Conservation (phyloP, 2,329 filamentous ascomycete species). For the Capronia coronata region DNA sequence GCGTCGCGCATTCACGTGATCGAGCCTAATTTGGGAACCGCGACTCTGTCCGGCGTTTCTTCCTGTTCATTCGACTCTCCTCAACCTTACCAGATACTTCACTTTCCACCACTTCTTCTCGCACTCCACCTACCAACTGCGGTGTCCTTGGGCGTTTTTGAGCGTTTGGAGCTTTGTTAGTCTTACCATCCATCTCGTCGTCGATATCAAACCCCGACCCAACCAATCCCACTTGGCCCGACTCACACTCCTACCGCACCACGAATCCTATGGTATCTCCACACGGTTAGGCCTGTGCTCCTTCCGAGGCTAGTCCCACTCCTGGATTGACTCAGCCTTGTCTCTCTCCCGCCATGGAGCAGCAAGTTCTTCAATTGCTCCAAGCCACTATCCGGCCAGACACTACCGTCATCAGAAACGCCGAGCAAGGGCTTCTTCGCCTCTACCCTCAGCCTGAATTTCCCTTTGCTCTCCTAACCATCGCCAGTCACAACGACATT, state of each 20-base stretch:
- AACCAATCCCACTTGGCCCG: not conserved
- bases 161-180: not conserved
- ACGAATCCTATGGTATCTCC: not conserved
- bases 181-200: not conserved
- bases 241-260: not conserved
- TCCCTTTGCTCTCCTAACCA: conserved; percentile 69
- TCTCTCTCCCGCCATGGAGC: conserved; percentile 59
- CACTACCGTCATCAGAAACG: conserved; percentile 61
- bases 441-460: conserved; percentile 64
- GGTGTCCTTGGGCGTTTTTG: not conserved
- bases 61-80: not conserved
- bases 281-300: conserved; percentile 4
- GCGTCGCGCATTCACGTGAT: conserved; percentile 9
- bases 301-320: conserved; percentile 2
- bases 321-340: conserved; percentile 15
- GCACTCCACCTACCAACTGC: too few relatives aligned
- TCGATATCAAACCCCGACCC: not conserved
- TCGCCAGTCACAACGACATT: conserved; percentile 70
- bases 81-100: not conserved
- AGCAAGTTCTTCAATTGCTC: conserved; percentile 82
- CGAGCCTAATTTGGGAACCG: not conserved
- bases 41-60: conserved; percentile 4
- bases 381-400: conserved; percentile 72
- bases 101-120: not conserved
- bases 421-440: conserved; percentile 73